Evolutionary conservation across 148 eudicot species (phyloP), one percentile per base, ranked within the genome.

Genomic region (Silene uniflora): DNA sequence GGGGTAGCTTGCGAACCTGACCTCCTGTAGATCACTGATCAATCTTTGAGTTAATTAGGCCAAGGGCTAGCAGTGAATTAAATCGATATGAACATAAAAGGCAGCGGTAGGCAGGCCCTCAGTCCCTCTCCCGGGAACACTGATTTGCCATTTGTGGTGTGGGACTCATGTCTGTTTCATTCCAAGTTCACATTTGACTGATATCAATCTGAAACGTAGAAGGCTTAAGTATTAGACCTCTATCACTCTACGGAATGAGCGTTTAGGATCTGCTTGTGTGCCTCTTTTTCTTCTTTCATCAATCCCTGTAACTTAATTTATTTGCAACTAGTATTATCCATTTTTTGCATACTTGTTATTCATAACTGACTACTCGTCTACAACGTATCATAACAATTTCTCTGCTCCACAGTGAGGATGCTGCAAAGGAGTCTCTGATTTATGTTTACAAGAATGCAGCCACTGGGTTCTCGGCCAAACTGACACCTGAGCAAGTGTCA

Each of bases 381-480:
- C 29, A n/a, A 60, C 21, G 56, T 2, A 61, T 27, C 1, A 62
- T 75, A 19, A 18, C 71, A 19, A 17, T 69, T 19, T 46, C 17
- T 71, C 1, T 71, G 21, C 10, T 67, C 10, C 16, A 4, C 79
- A 88, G 89, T 63, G 89, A 84, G 60, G 88, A 79, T 4, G 89
- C 89, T 8, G 89, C 91, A 2, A 83, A 79, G 79, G 82, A 65
- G 16, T 81, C 86, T 2, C 55, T 88, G 81, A 27, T 88, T 54
- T 86, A 86, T 62, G 80, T 84, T 66, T 88, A 86, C 91, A 86
- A 80, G 83, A 80, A 69, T 62, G 88, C 85, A 35, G 83, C 86
- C 5, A 84, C 83, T 71, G 89, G 87, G 17, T 88, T 88, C 81
- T 77, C 91, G 0, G 91, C 91, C 71, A 84, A 84, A 76, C 82